Percentiles rank a stretch among this genome's conserved stretches.
These are phyloP conservation scores for Aspergillus indologenus DNA, from an alignment of 495 filamentous ascomycete genomes.

Conservation along the genomic window DNA sequence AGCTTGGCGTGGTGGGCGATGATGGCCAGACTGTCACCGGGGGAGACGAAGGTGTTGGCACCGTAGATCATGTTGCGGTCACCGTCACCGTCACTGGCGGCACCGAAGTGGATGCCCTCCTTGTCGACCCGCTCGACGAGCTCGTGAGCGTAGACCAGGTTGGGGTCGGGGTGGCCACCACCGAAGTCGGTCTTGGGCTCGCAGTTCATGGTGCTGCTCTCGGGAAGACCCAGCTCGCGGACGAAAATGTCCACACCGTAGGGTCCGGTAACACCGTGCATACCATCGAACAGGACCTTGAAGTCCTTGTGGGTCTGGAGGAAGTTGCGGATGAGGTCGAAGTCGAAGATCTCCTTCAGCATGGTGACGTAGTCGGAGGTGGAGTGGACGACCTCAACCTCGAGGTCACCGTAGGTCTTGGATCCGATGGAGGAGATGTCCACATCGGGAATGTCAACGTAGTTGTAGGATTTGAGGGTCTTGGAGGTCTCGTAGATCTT, in stretches of 20 bases:
- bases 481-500: slow-evolving; percentile 93
- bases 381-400: slow-evolving; percentile 93
- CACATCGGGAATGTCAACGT: slow-evolving; percentile 78
- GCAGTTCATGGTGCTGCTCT: slow-evolving; percentile 88
- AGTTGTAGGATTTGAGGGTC: slow-evolving; percentile 85
- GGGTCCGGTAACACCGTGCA: slow-evolving; percentile 91
- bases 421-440: slow-evolving; percentile 81
- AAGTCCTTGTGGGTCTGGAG: slow-evolving; percentile 81
- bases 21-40: slow-evolving; percentile 93
- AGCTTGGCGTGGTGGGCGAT: slow-evolving; percentile 91
- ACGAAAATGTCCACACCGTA: slow-evolving; percentile 95
- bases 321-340: slow-evolving; percentile 90
- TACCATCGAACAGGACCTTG: slow-evolving; percentile 93
- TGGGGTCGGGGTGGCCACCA: slow-evolving; percentile 95
- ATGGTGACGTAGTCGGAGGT: slow-evolving; percentile 88
- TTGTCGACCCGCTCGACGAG: slow-evolving; percentile 92
- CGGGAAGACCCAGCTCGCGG: slow-evolving; percentile 77
- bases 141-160: slow-evolving; percentile 96
- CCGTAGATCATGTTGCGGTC: slow-evolving; percentile 99
- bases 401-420: slow-evolving; percentile 76
- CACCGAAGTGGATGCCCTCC: slow-evolving; percentile 89
- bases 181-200: slow-evolving; percentile 89
- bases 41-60: slow-evolving; percentile 92
- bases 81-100: slow-evolving; percentile 93
- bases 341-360: slow-evolving; percentile 98